These are phyloP conservation scores for Beauveria bassiana DNA, from an alignment of 2,329 filamentous ascomycete species.

Conservation along the genomic window DNA sequence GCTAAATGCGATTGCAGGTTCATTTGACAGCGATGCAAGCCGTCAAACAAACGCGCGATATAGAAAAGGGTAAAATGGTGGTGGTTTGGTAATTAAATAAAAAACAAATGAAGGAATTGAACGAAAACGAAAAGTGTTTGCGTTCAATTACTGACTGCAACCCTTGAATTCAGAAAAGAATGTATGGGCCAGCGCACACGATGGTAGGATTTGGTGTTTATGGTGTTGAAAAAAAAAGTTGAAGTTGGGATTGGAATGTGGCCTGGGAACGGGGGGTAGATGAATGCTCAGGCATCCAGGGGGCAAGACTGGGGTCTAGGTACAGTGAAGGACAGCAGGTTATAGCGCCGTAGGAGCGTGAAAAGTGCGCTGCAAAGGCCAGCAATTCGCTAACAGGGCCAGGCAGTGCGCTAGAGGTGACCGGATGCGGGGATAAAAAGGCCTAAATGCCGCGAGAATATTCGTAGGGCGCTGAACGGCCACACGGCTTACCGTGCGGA, in stretches of 20 bases:
- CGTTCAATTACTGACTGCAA: slow-evolving; percentile 2
- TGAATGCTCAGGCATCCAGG: not conserved
- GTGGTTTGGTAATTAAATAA: slow-evolving; percentile 14
- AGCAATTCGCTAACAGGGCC: not conserved
- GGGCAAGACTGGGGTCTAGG: not conserved
- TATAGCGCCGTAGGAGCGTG: not conserved
- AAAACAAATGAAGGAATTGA: slow-evolving; percentile 13
- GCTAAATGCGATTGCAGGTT: slow-evolving; percentile 68
- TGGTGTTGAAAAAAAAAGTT: not conserved
- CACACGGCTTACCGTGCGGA: too few relatives aligned
- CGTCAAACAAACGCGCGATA: slow-evolving; percentile 87
- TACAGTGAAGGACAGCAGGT: not conserved
- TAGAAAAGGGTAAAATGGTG: slow-evolving; percentile 17
- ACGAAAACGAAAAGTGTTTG: slow-evolving; percentile 11
- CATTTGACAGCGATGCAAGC: slow-evolving; percentile 82
- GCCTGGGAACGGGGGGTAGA: slow-evolving; percentile 12
- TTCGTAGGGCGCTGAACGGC: not conserved
- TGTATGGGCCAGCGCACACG: slow-evolving; percentile 10
- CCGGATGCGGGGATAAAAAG: slow-evolving; percentile 7
- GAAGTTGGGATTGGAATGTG: not conserved
- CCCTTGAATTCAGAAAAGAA: slow-evolving; percentile 15
- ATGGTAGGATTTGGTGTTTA: slow-evolving; percentile 4
- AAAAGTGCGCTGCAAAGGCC: not conserved
- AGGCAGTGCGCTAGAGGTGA: not conserved
- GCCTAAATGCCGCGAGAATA: not conserved